phyloP scores from a whole-genome alignment of 1,139 yeast genomes.

The Taphrina pruni region DNA sequence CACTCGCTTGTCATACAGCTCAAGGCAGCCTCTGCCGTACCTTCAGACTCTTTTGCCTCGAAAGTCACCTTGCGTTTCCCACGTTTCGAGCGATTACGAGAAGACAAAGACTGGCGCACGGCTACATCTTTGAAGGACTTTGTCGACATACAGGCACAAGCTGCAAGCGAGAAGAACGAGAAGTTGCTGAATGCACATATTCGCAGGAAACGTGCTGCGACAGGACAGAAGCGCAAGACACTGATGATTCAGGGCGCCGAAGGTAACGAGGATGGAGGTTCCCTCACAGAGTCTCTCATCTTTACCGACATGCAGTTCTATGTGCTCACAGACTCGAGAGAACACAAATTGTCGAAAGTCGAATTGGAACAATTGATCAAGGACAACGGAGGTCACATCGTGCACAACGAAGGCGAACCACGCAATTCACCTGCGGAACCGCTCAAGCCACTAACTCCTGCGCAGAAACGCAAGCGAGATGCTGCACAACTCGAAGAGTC shows the following conservation, averaged over 20 bases:
- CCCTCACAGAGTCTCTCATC: slow-evolving; percentile 32
- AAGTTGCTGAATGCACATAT: slow-evolving; percentile 38
- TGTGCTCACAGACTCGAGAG: slow-evolving; percentile 48
- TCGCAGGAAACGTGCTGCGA: slow-evolving; percentile 12
- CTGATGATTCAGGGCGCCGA: slow-evolving; percentile 26
- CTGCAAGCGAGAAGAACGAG: slow-evolving; percentile 43
- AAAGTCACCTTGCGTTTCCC: slow-evolving; percentile 78
- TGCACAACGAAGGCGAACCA: slow-evolving; percentile 44
- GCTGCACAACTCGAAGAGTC: not conserved
- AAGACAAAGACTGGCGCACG: slow-evolving; percentile 67
- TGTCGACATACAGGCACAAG: slow-evolving; percentile 45
- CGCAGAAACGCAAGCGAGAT: slow-evolving; percentile 8
- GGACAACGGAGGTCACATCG: slow-evolving; percentile 50
- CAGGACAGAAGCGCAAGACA: slow-evolving; percentile 16
- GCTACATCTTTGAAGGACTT: slow-evolving; percentile 60
- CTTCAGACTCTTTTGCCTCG: slow-evolving; percentile 61
- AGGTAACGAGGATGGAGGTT: not conserved
- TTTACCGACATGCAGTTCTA: slow-evolving; percentile 47
- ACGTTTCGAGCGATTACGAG: slow-evolving; percentile 69
- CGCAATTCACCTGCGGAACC: not conserved
- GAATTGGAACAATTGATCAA: slow-evolving; percentile 56
- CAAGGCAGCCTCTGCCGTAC: slow-evolving; percentile 72
- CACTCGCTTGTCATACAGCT: slow-evolving; percentile 78
- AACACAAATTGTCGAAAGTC: slow-evolving; percentile 51
- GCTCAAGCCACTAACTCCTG: not conserved